Base-by-base conservation (phyloP, 768 basidiomycete genomes). In the Russula sp. region DNA sequence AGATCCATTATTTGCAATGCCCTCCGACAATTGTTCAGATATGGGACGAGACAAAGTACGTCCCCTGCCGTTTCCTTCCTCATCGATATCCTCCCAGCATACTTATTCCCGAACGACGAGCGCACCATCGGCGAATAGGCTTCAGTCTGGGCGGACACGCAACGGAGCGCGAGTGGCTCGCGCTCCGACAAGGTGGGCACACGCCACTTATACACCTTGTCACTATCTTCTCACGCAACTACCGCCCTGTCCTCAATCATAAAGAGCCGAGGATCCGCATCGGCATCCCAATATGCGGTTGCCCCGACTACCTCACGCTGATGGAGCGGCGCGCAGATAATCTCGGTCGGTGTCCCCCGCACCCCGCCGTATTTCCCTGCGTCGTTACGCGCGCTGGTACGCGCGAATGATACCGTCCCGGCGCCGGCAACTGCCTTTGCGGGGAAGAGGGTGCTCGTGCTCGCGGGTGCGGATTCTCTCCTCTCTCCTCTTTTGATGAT, bases 81-180 rank as follows among this genome's bases (percentile, higher is more conserved):
- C 63, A 88, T 94, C 58, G 91, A 94, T 71, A 87, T 90, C 69
- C 78, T 95, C 3, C 84, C 88, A 1, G 74, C 84, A 0, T 88
- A 87, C 71, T 73, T 95, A 10, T 95, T 87, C 71, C 91, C 92
- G 0, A 67, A 75, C 14, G 84, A 76, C 13, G 86, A 92, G 67
- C 79, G 83, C 30, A 72, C 70, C 16, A 80, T 95, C 40, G 79
- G 76, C 7, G 80, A 84, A 61, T 97, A 88, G 87, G 94, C 0
- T 79, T 88, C 68, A 90, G 88, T 65, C 82, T 97, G 0, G 94
- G 93, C 1, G 93, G 92, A 0, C 92, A 97, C 72, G 81, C 90
- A 0, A 80, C 89, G n/a, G n/a, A n/a, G n/a, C n/a, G n/a, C n/a
- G n/a, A n/a, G 0, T 95, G 93, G 92, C 79, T 89, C 34, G 77